phyloP scores from a whole-genome alignment of 306 rosid species.

The Dicorynia guianensis region DNA sequence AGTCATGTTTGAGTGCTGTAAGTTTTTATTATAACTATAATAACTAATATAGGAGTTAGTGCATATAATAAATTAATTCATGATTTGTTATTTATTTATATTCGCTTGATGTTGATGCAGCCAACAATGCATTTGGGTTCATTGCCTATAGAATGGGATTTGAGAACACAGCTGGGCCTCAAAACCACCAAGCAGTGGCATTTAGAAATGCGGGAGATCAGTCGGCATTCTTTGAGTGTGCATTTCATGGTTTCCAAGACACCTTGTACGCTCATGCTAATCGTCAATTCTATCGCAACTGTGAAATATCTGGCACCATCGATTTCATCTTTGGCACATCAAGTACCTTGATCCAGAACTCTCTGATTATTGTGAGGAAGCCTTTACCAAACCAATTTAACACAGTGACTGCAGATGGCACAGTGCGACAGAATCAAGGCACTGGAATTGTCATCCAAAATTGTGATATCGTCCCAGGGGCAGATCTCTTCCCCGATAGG shows the following conservation, averaged over 20 bases:
- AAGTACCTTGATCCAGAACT: slow-evolving; percentile 50
- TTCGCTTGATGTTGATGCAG: slow-evolving; percentile 33
- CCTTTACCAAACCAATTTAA: slow-evolving; percentile 49
- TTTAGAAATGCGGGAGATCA: slow-evolving; percentile 57
- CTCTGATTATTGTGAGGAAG: slow-evolving; percentile 46
- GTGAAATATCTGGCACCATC: slow-evolving; percentile 62
- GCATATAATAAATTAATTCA: background rate
- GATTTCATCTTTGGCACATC: slow-evolving; percentile 63
- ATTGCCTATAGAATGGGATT: slow-evolving; percentile 59
- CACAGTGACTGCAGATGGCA: slow-evolving; percentile 54
- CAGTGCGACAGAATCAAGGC: background rate
- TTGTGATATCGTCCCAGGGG: too few relatives aligned
- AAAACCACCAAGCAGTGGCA: slow-evolving; percentile 69
- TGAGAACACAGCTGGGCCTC: slow-evolving; percentile 58
- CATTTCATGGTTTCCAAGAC: slow-evolving; percentile 58
- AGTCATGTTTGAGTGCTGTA: background rate
- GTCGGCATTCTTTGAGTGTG: slow-evolving; percentile 56
- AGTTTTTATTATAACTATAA: background rate
- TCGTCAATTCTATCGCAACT: slow-evolving; percentile 61
- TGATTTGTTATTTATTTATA: background rate
- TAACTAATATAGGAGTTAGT: background rate
- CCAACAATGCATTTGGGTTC: slow-evolving; percentile 50
- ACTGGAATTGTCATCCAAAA: too few relatives aligned
- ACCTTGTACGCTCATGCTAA: slow-evolving; percentile 47
- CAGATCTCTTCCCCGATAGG: too few relatives aligned